These are phyloP conservation scores for Mycosarcoma maydis DNA, from an alignment of 1,284 basidiomycete species.

Conservation along the genomic window DNA sequence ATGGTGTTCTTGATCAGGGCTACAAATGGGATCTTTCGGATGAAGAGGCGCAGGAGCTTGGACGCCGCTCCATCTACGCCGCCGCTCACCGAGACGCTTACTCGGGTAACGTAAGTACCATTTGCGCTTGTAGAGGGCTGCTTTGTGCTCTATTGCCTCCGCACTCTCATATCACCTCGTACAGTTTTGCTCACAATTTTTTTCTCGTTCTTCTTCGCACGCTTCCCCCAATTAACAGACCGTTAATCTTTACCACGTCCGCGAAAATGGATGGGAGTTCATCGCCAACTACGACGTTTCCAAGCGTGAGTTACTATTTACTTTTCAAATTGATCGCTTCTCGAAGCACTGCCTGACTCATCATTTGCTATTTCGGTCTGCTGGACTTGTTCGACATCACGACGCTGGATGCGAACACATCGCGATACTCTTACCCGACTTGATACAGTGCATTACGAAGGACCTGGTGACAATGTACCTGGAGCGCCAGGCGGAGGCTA, in stretches of 20 bases:
- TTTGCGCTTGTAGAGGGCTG: neutral
- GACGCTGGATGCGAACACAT: too few species aligned
- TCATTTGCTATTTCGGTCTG: neutral
- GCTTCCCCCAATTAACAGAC: too few species aligned
- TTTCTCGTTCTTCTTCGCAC: too few species aligned
- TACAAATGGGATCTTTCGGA: constrained; percentile 93
- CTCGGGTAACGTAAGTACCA: constrained; percentile 74
- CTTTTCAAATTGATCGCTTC: neutral
- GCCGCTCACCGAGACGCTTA: constrained; percentile 94
- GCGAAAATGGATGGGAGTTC: constrained; percentile 80
- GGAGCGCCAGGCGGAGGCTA: constrained; percentile 63
- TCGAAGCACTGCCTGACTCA: neutral
- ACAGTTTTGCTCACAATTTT: too few species aligned
- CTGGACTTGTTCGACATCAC: too few species aligned
- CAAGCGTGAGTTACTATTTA: constrained; percentile 36
- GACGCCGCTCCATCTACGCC: constrained; percentile 92
- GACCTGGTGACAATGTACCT: constrained; percentile 56
- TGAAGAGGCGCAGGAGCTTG: constrained; percentile 94
- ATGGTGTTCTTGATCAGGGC: constrained; percentile 96
- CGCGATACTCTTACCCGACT: too few species aligned
- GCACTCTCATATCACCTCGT: too few species aligned
- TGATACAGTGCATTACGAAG: constrained; percentile 62
- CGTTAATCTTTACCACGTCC: constrained; percentile 94
- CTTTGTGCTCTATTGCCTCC: too few species aligned
- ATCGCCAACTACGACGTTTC: constrained; percentile 65